Percentiles rank a stretch among this genome's conserved stretches.
Conservation (phyloP, 2,329 filamentous ascomycete genomes). For the Hypoxylon sp. region DNA sequence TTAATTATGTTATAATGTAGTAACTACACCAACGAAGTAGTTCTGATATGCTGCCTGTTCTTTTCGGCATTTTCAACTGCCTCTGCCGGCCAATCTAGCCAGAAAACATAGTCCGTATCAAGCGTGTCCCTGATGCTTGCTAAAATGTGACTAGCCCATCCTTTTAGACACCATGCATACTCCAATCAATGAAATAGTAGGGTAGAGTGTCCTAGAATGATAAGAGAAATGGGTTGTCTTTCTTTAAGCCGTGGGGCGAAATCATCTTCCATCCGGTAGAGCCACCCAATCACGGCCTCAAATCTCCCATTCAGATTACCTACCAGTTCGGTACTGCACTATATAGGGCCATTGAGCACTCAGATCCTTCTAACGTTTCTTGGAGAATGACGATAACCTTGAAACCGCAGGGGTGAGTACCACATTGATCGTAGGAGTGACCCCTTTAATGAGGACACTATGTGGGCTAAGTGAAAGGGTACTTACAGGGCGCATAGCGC, state of each 20-base stretch:
- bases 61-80: background rate
- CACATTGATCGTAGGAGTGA: constrained; percentile 1
- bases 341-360: background rate
- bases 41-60: background rate
- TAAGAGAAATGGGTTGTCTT: background rate
- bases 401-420: background rate
- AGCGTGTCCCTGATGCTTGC: background rate
- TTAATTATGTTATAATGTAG: background rate
- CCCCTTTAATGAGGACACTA: background rate
- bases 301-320: background rate
- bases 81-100: background rate
- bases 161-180: constrained; percentile 2
- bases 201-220: constrained; percentile 8
- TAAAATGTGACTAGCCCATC: constrained; percentile 8
- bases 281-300: background rate
- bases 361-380: background rate
- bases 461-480: constrained; percentile 4
- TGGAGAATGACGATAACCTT: background rate
- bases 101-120: background rate
- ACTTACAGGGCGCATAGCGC: too few relatives aligned
- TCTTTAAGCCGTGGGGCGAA: background rate
- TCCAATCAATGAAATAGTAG: constrained; percentile 3
- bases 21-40: background rate
- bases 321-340: too few relatives aligned
- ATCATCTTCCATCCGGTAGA: constrained; percentile 5